Base-by-base conservation (phyloP, 148 eudicot genomes). In the Nepenthes mirabilis region DNA sequence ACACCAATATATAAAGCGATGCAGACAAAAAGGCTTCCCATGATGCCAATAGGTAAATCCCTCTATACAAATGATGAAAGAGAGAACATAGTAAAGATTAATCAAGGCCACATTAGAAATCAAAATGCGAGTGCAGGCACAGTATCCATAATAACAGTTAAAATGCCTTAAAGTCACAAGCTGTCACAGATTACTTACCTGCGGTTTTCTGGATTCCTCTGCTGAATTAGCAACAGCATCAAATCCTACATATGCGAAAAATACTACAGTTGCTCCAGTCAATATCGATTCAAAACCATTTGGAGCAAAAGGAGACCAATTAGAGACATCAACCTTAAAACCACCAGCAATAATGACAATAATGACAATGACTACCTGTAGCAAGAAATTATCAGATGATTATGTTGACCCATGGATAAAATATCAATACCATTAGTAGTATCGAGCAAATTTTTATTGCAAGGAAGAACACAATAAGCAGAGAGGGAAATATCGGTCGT, bases 181-280 rank as follows among this genome's bases (percentile, higher is more conserved):
- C 1, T 10, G 32, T 47, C 37, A 32, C 6, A 9, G 47, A 34
- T 37, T 51, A 37, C 58, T 65, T 72, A 84, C 99, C 86, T 93
- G 96, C 36, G 99, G 99, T 49, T 70, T 86, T 70, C 79, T 93
- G 55, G 95, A 77, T 79, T 93, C 99, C 82, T 88, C 99, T 36
- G 99, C 99, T 62, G 99, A 93, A 79, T 88, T 93, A 34, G 99
- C 99, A 64, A 93, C 99, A 45, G 99, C 99, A 74, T 93, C 99
- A 70, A 93, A 93, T 62, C 99, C 99, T 68, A 89, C 96, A 72
- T 86, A 93, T 56, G 99, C 95, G 63, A 93, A 93, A 74, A 93
- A 93, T 52, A 84, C 99, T 37, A 93, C 88, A 34, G 99, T 93
- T 56, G 99, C 96, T 83, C 99, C 99, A 5, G 99, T 93, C 62